A percentile compares a stretch with the other conserved stretches of the same genome.
Conservation (phyloP, 1,139 yeast species). For the Hansenula sp. region DNA sequence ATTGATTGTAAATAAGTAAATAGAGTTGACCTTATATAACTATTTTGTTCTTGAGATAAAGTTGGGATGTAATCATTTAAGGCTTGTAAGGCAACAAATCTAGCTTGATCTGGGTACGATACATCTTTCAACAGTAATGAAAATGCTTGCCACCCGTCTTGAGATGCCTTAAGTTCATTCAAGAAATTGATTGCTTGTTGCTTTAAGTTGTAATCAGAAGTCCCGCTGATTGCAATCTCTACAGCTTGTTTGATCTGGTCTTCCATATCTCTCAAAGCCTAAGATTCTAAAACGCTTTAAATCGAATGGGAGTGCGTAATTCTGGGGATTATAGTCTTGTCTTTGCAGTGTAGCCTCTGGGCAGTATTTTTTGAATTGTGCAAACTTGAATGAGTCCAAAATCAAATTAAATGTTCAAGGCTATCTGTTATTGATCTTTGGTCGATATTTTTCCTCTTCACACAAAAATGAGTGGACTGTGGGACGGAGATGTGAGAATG, state of each 20-base stretch:
- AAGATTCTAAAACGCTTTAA: too few relatives aligned
- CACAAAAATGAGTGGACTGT: neutral
- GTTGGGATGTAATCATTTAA: slow-evolving; percentile 59
- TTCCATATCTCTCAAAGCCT: slow-evolving; percentile 45
- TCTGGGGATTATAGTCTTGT: too few relatives aligned
- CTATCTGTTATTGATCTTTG: neutral
- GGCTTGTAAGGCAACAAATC: slow-evolving; percentile 76
- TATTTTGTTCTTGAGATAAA: slow-evolving; percentile 37
- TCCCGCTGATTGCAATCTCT: slow-evolving; percentile 77
- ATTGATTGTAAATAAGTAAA: slow-evolving; percentile 36
- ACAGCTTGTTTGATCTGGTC: slow-evolving; percentile 93
- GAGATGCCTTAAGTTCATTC: slow-evolving; percentile 68
- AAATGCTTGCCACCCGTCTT: slow-evolving; percentile 79
- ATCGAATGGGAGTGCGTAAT: too few relatives aligned
- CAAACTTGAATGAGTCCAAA: neutral
- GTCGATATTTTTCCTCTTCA: neutral
- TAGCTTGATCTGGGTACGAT: slow-evolving; percentile 46
- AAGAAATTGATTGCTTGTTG: slow-evolving; percentile 84
- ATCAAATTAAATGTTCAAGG: too few relatives aligned
- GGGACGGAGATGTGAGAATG: too few relatives aligned
- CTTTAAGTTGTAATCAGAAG: slow-evolving; percentile 65
- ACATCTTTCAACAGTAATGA: slow-evolving; percentile 51
- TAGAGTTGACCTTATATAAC: slow-evolving; percentile 37
- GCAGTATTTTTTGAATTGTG: too few relatives aligned
- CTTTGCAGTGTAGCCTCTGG: neutral